Evolutionary conservation across 768 basidiomycete species (phyloP), one percentile per base, ranked within the genome.

Genomic region (Xerocomellus amylosporus): DNA sequence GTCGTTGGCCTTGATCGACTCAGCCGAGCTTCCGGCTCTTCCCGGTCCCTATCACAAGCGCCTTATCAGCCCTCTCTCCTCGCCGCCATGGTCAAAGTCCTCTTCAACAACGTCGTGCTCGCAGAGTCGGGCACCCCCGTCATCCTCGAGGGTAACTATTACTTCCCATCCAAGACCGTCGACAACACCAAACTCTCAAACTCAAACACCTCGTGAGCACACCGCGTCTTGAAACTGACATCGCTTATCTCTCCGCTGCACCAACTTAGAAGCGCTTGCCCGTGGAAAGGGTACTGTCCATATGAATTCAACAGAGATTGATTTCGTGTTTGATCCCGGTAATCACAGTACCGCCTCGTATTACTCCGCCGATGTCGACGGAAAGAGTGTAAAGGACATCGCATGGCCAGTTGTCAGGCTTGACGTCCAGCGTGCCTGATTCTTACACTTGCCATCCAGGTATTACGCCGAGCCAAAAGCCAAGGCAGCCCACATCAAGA

Each of bases 121-220:
- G 88, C 88, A 1, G 79, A 87, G 50, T 80, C 79, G 8, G 69
- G 74, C 57, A 68, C 74, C 0, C 84, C 87, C 0, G 70, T 81
- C 34, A 66, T 79, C 7, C 77, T 90, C 43, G 86, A 89, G 60
- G 79, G 78, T 13, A 89, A 87, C 58, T 81, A 87, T 58, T 90
- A 90, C 71, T 90, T 90, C 65, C 87, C 89, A 5, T 82, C 83
- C 0, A 66, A 73, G 2, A 71, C 78, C 1, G 71, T 90, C 24
- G 73, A 77, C 38, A 73, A 68, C 39, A 67, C 73, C 5, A 57
- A 75, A 13, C 75, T 90, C 57, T 73, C 54, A 15, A 64, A 72
- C 19, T 90, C 89, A 2, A 58, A 71, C 34, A 87, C 84, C 0
- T 73, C 69, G 84, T 85, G 51, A 70, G 73, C 69, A 53, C 31